Evolutionary conservation across 257 asterid species (phyloP), one percentile per base, ranked within the genome.

Genomic region (Buddleja alternifolia): DNA sequence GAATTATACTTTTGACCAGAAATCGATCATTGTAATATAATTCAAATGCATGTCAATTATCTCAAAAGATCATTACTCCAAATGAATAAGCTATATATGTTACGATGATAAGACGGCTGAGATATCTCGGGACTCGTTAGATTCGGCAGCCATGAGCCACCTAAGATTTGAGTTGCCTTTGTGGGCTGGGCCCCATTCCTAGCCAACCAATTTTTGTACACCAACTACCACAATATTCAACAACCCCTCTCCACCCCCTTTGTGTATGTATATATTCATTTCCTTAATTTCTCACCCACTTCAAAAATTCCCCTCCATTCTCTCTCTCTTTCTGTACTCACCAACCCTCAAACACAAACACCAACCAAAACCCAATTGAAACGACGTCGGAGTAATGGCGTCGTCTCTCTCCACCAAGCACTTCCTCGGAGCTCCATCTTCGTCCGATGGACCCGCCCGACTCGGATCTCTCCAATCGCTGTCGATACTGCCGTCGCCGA

Each of bases 401-500:
- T 82, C 95, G 37, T 82, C 85, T 24, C 77, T 89, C 60, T 72
- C 81, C 60, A 56, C 90, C 82, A 88, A 86, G 54, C 85, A 76
- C 60, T 88, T 93, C 70, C 48, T 81, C 74, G 87, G 96, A 78
- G 87, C 85, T 78, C 59, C 84, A 8, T 75, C 85, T 8, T 67
- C 88, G 10, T 62, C 90, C 40, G 83, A 76, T 25, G 88, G 85
- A 74, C 55, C 73, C 46, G 73, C 82, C 15, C 83, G 80, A 56
- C 80, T 88, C 66, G 87, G 94, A 71, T 86, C 90, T 52, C 74
- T 84, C 51, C 88, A 79, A 3, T 79, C 87, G 47, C 60, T 81
- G 65, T 60, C 84, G 53, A 17, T 72, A 63, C 83, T 73, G 54
- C 73, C 77, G 48, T 69, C 80, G 37, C 80, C 80, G 34, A 57